Conservation (phyloP, 768 basidiomycete genomes). For the Pleurotus tuoliensis region DNA sequence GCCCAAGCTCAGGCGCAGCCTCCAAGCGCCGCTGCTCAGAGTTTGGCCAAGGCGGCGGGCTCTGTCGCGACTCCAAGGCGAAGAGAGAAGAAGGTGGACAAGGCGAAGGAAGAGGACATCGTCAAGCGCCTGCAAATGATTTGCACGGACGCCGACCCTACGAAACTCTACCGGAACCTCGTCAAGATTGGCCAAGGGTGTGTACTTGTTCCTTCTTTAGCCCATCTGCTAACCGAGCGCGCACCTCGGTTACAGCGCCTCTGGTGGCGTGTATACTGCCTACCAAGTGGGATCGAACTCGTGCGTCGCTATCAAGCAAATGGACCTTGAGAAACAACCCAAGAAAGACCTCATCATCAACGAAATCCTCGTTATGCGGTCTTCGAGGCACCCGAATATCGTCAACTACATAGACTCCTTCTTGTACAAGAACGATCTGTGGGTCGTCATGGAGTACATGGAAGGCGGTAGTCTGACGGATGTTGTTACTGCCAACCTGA, state of each 20-base stretch:
- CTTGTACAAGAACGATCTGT: slow-evolving; percentile 94
- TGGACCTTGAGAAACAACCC: slow-evolving; percentile 99
- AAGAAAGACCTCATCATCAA: slow-evolving; percentile 99
- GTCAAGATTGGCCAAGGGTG: slow-evolving; percentile 99
- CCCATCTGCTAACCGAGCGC: background rate
- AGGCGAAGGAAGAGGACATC: slow-evolving; percentile 82
- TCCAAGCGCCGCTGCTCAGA: slow-evolving; percentile 61
- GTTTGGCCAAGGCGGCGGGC: slow-evolving; percentile 56
- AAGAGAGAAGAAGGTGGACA: slow-evolving; percentile 84
- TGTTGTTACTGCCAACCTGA: slow-evolving; percentile 91
- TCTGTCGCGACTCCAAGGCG: slow-evolving; percentile 77
- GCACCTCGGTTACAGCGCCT: slow-evolving; percentile 55
- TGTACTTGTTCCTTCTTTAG: slow-evolving; percentile 22
- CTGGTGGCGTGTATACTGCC: slow-evolving; percentile 96
- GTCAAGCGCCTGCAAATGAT: slow-evolving; percentile 89
- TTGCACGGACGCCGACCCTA: slow-evolving; percentile 97
- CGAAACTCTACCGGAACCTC: slow-evolving; percentile 84
- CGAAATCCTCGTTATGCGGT: slow-evolving; percentile 98
- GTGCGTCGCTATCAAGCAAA: slow-evolving; percentile 98
- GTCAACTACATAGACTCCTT: slow-evolving; percentile 99
- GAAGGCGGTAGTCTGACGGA: slow-evolving; percentile 94
- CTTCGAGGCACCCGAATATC: slow-evolving; percentile 95
- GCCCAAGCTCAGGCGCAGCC: slow-evolving; percentile 39
- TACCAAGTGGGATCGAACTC: slow-evolving; percentile 95
- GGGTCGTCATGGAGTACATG: slow-evolving; percentile 99